Percentiles rank a stretch among this genome's conserved stretches.
Evolutionary conservation across 2,329 filamentous ascomycete species (phyloP).

Genomic region (Myotisia sp.): DNA sequence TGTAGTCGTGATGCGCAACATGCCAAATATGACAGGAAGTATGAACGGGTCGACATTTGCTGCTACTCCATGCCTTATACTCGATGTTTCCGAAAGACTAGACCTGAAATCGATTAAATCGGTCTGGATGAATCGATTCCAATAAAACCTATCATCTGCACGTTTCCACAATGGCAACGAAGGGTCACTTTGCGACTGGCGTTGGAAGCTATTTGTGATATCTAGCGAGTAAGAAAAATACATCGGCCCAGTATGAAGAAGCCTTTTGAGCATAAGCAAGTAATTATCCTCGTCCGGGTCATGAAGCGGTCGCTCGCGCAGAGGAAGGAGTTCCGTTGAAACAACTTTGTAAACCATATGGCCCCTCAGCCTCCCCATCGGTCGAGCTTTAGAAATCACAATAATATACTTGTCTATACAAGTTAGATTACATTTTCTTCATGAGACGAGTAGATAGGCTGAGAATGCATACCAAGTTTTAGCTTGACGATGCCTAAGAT

Average conservation of each 20-base stretch:
- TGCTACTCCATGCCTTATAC: conserved; percentile 42
- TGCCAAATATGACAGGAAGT: conserved; percentile 87
- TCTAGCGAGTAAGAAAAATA: conserved; percentile 98
- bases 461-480: conserved; percentile 55
- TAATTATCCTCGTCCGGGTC: conserved; percentile 93
- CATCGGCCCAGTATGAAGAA: conserved; percentile 74
- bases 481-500: conserved; percentile 90
- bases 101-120: conserved; percentile 82
- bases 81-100: conserved; percentile 36
- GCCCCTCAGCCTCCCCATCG: conserved; percentile 80
- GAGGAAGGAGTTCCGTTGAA: conserved; percentile 79
- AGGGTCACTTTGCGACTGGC: conserved; percentile 64
- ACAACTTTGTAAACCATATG: conserved; percentile 93
- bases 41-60: conserved; percentile 78
- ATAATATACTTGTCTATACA: conserved; percentile 79
- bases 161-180: conserved; percentile 72
- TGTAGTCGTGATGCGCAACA: conserved; percentile 80
- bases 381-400: conserved; percentile 84
- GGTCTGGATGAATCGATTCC: conserved; percentile 85
- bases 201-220: conserved; percentile 91
- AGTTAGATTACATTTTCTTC: conserved; percentile 12
- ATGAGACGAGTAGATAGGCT: background rate
- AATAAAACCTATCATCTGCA: conserved; percentile 95
- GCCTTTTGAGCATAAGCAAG: conserved; percentile 62
- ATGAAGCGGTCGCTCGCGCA: conserved; percentile 80